A percentile compares a stretch with the other conserved stretches of the same genome.
These are phyloP conservation scores for Punica granatum DNA, from an alignment of 345 rosid species.

Conservation along the genomic window DNA sequence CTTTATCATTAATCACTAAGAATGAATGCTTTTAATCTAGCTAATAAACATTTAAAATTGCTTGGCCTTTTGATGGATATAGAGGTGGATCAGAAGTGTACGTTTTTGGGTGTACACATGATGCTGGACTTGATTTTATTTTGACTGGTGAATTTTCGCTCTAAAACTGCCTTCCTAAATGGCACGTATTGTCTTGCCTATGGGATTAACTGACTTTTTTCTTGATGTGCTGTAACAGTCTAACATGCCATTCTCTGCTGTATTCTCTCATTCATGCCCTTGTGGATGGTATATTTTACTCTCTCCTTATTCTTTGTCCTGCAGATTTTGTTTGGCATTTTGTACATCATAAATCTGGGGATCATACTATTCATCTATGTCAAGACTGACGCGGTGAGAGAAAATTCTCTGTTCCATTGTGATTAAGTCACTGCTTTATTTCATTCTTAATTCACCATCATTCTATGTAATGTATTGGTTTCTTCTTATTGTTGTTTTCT, in stretches of 20 bases:
- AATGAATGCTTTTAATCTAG: neutral
- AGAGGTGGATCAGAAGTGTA: neutral
- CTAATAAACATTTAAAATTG: neutral
- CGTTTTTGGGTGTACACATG: neutral
- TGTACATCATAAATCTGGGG: conserved; percentile 65
- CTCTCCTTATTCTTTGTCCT: conserved; percentile 10
- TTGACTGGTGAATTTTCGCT: neutral
- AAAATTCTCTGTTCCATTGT: neutral
- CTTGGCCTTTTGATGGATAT: neutral
- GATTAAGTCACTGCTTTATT: neutral
- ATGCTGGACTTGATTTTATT: neutral
- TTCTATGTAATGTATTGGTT: too few relatives aligned
- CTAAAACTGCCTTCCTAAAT: neutral
- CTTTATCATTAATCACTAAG: neutral
- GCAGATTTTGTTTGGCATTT: conserved; percentile 79
- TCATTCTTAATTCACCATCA: neutral
- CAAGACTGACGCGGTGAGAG: conserved; percentile 69
- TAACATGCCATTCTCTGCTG: neutral
- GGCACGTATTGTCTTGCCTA: neutral
- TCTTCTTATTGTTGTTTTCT: too few relatives aligned
- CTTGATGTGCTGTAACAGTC: neutral
- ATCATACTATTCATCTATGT: conserved; percentile 62
- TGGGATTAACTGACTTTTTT: neutral
- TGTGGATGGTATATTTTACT: neutral
- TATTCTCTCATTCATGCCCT: neutral